Conservation (phyloP, 2,329 filamentous ascomycete genomes). For the Monilinia polystroma region DNA sequence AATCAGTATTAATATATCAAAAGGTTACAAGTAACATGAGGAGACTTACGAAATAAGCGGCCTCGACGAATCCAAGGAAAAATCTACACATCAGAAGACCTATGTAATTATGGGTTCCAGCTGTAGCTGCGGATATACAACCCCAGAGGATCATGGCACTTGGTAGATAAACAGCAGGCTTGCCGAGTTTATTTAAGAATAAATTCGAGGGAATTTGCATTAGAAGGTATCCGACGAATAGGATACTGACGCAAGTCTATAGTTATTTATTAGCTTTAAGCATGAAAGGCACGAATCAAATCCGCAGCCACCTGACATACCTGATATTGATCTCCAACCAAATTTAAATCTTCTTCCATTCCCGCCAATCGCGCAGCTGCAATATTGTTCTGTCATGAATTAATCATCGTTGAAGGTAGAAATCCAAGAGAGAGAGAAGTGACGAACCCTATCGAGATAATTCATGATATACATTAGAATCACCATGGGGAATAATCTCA, state of each 20-base stretch:
- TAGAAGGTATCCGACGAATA: constrained; percentile 44
- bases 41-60: constrained; percentile 51
- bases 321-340: constrained; percentile 46
- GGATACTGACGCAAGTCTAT: constrained; percentile 44
- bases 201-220: constrained; percentile 51
- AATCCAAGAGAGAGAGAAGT: too few relatives aligned
- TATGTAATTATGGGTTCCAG: constrained; percentile 47
- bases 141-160: constrained; percentile 51
- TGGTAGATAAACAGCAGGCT: constrained; percentile 52
- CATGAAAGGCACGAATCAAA: constrained; percentile 5
- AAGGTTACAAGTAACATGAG: too few relatives aligned
- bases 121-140: constrained; percentile 49
- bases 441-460: constrained; percentile 51
- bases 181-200: constrained; percentile 49
- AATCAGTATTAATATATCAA: constrained; percentile 14
- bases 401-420: neutral
- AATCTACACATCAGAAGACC: constrained; percentile 49
- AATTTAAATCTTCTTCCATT: constrained; percentile 45
- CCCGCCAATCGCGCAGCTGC: constrained; percentile 54
- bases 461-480: constrained; percentile 72
- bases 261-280: neutral
- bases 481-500: constrained; percentile 63
- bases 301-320: constrained; percentile 29
- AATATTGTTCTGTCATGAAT: constrained; percentile 50
- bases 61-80: constrained; percentile 55